Conservation (phyloP, 2,329 filamentous ascomycete species). For the Fusarium nygamai region DNA sequence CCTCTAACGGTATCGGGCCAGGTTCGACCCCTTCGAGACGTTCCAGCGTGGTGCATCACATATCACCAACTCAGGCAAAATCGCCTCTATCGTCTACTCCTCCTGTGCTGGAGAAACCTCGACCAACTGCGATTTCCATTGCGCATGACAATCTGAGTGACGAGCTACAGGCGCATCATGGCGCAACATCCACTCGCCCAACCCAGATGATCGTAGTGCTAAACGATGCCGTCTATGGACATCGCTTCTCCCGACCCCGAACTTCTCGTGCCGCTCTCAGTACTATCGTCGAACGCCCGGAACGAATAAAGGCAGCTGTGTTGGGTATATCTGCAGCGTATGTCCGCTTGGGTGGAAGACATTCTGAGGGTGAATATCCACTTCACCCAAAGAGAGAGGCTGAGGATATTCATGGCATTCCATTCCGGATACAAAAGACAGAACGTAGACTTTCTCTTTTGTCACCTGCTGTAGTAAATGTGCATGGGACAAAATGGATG, state of each 20-base stretch:
- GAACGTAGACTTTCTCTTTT: conserved; percentile 74
- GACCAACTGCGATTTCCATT: conserved; percentile 63
- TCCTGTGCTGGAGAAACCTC: conserved; percentile 50
- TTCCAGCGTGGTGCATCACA: conserved; percentile 57
- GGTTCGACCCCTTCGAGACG: conserved; percentile 57
- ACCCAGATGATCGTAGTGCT: conserved; percentile 82
- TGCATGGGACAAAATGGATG: conserved; percentile 95
- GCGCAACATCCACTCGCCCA: conserved; percentile 50
- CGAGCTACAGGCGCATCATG: conserved; percentile 73
- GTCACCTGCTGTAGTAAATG: conserved; percentile 83
- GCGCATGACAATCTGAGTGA: conserved; percentile 75
- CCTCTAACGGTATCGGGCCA: conserved; percentile 53
- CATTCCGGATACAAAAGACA: conserved; percentile 88
- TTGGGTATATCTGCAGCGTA: conserved; percentile 88
- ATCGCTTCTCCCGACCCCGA: conserved; percentile 86
- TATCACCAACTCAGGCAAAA: conserved; percentile 56
- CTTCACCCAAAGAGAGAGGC: conserved; percentile 71
- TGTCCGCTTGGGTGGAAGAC: conserved; percentile 84
- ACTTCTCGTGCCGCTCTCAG: conserved; percentile 76
- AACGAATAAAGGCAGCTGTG: conserved; percentile 85
- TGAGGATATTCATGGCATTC: conserved; percentile 66
- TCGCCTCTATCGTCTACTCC: conserved; percentile 43
- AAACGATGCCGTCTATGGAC: conserved; percentile 94
- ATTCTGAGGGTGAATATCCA: conserved; percentile 75
- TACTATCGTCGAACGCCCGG: conserved; percentile 92